These are phyloP conservation scores for Thraustochytrium sp. DNA, from an alignment of 352 stramenopile species.

Conservation along the genomic window DNA sequence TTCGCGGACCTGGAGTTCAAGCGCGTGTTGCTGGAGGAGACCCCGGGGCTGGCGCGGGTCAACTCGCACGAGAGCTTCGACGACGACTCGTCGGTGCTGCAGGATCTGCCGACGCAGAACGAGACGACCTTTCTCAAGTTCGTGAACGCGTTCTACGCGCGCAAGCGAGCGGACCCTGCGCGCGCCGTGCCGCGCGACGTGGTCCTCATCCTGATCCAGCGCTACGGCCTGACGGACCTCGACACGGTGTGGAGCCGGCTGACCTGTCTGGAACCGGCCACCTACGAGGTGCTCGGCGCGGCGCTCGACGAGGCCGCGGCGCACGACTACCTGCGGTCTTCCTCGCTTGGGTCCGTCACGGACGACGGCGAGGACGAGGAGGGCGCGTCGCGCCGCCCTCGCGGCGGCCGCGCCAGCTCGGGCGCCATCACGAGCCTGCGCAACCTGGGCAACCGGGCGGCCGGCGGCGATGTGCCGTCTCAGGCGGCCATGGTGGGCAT, in stretches of 20 bases:
- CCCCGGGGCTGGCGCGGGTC: not conserved
- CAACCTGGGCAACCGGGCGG: too few relatives aligned
- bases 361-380: not conserved
- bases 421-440: too few relatives aligned
- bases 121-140: constrained; percentile 32
- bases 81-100: not conserved
- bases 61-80: not conserved
- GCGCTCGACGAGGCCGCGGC: not conserved
- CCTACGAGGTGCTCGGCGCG: not conserved
- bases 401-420: too few relatives aligned
- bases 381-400: not conserved
- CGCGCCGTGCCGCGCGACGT: not conserved
- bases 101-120: not conserved
- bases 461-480: too few relatives aligned
- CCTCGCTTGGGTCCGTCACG: not conserved
- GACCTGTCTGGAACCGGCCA: not conserved
- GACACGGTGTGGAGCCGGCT: not conserved
- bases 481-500: too few relatives aligned
- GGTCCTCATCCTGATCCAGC: not conserved
- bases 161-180: not conserved
- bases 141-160: constrained; percentile 23
- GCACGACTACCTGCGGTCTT: not conserved
- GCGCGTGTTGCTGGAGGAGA: not conserved
- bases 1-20: constrained; percentile 32
- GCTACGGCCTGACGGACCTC: not conserved